Conservation (phyloP, 768 basidiomycete genomes). For the Coprinopsis marcescibilis region DNA sequence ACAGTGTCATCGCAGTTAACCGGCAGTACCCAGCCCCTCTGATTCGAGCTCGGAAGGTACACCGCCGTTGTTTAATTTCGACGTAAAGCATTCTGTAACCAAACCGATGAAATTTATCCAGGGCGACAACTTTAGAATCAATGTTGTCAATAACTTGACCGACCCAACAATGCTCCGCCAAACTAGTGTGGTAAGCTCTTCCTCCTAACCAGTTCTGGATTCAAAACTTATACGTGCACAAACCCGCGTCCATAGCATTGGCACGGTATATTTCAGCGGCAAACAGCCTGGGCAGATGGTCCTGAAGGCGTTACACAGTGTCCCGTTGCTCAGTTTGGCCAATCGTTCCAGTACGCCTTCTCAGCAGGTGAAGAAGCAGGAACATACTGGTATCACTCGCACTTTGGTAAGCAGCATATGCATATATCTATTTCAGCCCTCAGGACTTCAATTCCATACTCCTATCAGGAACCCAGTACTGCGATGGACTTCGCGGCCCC, state of each 20-base stretch:
- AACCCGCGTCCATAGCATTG: constrained; percentile 44
- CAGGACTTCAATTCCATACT: no score
- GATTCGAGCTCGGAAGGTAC: constrained; percentile 23
- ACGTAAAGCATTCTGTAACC: no score
- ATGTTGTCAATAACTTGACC: constrained; percentile 38
- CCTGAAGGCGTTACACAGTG: constrained; percentile 38
- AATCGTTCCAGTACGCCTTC: constrained; percentile 41
- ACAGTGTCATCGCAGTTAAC: constrained; percentile 22
- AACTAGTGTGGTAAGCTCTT: constrained; percentile 29
- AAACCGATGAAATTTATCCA: constrained; percentile 1
- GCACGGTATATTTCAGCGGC: constrained; percentile 45
- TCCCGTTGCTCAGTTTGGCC: constrained; percentile 31
- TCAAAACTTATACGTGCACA: background rate
- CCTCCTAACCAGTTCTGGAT: background rate
- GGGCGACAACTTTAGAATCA: constrained; percentile 35
- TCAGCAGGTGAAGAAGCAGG: constrained; percentile 20
- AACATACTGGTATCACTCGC: constrained; percentile 34
- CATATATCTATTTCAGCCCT: background rate
- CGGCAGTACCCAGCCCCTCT: constrained; percentile 24
- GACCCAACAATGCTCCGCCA: constrained; percentile 28
- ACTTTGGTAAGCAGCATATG: constrained; percentile 17
- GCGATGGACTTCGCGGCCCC: constrained; percentile 21
- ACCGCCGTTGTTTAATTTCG: background rate
- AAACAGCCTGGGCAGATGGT: constrained; percentile 42
- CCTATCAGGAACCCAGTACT: constrained; percentile 16